phyloP scores from a whole-genome alignment of 2,329 filamentous ascomycete genomes.

The Trematosphaeria pertusa region DNA sequence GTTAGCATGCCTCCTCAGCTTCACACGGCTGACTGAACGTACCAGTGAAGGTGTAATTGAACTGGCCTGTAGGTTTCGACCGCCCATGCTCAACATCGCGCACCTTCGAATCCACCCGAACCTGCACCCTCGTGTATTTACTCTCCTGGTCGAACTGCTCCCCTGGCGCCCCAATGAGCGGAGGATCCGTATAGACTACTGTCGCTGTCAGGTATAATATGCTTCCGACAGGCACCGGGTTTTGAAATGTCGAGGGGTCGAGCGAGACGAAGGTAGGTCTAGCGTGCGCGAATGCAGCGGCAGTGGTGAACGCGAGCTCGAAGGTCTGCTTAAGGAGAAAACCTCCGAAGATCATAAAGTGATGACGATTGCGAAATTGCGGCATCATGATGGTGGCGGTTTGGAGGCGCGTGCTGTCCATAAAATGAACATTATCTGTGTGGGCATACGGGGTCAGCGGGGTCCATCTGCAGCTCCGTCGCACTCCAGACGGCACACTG shows the following conservation, averaged over 20 bases:
- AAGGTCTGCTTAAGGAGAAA: constrained; percentile 78
- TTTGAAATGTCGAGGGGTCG: constrained; percentile 76
- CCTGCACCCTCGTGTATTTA: constrained; percentile 68
- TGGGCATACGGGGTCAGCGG: no score
- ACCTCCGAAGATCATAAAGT: constrained; percentile 81
- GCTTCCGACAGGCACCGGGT: constrained; percentile 76
- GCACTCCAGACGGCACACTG: no score
- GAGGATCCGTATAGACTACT: constrained; percentile 74
- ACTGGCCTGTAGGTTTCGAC: constrained; percentile 73
- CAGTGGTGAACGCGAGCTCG: constrained; percentile 78
- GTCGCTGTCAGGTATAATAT: constrained; percentile 77
- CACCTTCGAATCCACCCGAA: constrained; percentile 75
- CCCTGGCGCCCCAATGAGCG: constrained; percentile 49
- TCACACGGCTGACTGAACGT: no score
- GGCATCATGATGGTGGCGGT: constrained; percentile 79
- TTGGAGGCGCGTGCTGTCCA: constrained; percentile 68
- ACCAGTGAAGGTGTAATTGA: constrained; percentile 80
- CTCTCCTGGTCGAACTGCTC: constrained; percentile 43
- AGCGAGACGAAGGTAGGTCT: constrained; percentile 75
- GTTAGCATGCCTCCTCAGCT: no score
- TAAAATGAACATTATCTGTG: constrained; percentile 64
- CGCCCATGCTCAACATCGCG: constrained; percentile 74
- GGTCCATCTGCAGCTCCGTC: no score
- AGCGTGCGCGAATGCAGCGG: constrained; percentile 72
- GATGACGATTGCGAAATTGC: constrained; percentile 72